Percentiles rank a stretch among this genome's conserved stretches.
Evolutionary conservation across 2,329 filamentous ascomycete species (phyloP).

Genomic region (Ascochyta lentis): DNA sequence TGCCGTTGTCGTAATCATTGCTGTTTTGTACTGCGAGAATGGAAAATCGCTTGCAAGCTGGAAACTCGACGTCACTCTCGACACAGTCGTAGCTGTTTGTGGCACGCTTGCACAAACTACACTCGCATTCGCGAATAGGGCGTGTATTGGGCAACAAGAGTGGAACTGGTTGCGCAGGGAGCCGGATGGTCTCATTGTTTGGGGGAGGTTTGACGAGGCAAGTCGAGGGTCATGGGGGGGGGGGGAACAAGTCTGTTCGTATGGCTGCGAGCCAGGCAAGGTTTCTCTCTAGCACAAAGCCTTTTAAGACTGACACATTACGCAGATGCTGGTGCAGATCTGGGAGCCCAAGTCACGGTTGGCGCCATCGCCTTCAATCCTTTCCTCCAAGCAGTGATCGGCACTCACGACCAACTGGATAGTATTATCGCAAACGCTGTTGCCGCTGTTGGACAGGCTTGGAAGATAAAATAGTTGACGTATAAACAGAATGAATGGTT

Average conservation of each 20-base stretch:
- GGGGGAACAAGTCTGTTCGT: conserved; percentile 16
- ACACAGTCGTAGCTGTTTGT: conserved; percentile 15
- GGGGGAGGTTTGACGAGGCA: conserved; percentile 24
- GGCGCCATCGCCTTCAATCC: conserved; percentile 17
- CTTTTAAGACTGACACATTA: not conserved
- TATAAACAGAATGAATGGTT: not conserved
- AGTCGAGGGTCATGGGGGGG: conserved; percentile 22
- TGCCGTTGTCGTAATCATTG: conserved; percentile 9
- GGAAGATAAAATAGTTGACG: not conserved
- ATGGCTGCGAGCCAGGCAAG: conserved; percentile 14
- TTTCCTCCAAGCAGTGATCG: conserved; percentile 15
- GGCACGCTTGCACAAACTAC: conserved; percentile 17
- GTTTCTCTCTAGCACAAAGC: not conserved
- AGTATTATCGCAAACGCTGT: not conserved
- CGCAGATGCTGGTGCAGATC: conserved; percentile 15
- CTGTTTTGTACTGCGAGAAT: conserved; percentile 10
- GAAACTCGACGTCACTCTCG: conserved; percentile 13
- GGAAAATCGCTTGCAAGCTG: conserved; percentile 10
- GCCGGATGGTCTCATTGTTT: conserved; percentile 5
- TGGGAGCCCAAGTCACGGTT: conserved; percentile 13
- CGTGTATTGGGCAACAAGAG: conserved; percentile 24
- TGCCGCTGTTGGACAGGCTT: not conserved
- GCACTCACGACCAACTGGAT: conserved; percentile 2
- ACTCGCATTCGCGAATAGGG: conserved; percentile 20
- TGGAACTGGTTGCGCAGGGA: conserved; percentile 19